Evolutionary conservation across 2,329 filamentous ascomycete genomes (phyloP), one percentile per base, ranked within the genome.

Genomic region (Colletotrichum kahawae): DNA sequence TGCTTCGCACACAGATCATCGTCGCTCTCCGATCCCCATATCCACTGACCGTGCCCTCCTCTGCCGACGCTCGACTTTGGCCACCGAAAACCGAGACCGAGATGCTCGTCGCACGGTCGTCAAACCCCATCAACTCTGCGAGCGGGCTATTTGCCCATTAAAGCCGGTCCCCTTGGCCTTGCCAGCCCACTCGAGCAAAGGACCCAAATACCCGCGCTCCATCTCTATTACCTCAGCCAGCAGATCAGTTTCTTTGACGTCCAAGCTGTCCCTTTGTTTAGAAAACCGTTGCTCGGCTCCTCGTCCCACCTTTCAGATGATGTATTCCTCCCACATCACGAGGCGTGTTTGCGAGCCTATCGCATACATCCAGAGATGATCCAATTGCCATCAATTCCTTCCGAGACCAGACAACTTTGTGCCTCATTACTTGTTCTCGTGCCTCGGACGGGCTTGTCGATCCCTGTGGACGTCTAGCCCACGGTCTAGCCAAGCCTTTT

Each of bases 221-320:
- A 7, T 33, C 2, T 2, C 2, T 33, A 21, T 13, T 34, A 38
- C 33, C 54, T 34, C 21, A 33, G 33, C 34, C 31, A 27, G 21
- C 14, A 63, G 66, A 18, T 38, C 12, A 31, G 33, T 16, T 48
- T 67, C 62, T 67, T 75, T 66, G 62, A 63, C 68, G 29, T 51
- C 36, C 29, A 62, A 57, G 62, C 14, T 34, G 48, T 34, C 60
- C 34, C 8, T 71, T 13, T 63, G 72, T 75, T 75, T 31, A 59
- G 43, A 68, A 68, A 72, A 12, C 34, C 72, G 63, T 75, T 72
- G 48, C 69, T 33, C 63, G 21, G 63, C 59, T 24, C 43, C 56
- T 48, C 72, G 29, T 71, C 68, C 29, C 14, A 63, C 18, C 54
- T 24, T 31, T 72, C 14, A 31, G 72, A 67, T 38, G 68, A 57